A percentile compares a stretch with the other conserved stretches of the same genome.
Evolutionary conservation across 805 yeast genomes (phyloP).

Genomic region (Kuraishia borneana): DNA sequence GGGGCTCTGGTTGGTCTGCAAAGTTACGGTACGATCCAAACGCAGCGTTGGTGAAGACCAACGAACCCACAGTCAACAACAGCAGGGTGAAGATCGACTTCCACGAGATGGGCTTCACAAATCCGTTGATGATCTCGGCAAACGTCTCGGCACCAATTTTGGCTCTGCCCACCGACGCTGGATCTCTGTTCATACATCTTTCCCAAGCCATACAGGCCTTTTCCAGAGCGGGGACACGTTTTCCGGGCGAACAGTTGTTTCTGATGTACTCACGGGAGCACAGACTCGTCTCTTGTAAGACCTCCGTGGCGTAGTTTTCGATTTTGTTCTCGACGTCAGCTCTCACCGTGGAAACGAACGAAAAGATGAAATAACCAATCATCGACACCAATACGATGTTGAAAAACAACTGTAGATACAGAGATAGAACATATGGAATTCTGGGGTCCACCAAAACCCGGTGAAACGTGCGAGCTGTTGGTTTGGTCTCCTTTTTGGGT

Average conservation of each 20-base stretch:
- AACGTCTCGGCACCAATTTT: conserved; percentile 70
- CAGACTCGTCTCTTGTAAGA: conserved; percentile 47
- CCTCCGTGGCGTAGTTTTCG: conserved; percentile 48
- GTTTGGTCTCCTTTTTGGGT: conserved; percentile 2
- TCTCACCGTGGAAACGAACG: conserved; percentile 42
- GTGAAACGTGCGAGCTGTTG: conserved; percentile 3
- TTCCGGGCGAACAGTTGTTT: conserved; percentile 59
- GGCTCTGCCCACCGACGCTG: conserved; percentile 50
- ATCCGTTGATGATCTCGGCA: conserved; percentile 74
- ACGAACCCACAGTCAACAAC: conserved; percentile 36
- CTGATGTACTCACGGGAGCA: conserved; percentile 62
- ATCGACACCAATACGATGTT: conserved; percentile 41
- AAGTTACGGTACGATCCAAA: conserved; percentile 22
- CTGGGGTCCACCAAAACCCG: conserved; percentile 25
- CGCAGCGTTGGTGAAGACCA: conserved; percentile 38
- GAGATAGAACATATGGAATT: conserved; percentile 43
- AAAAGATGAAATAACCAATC: conserved; percentile 37
- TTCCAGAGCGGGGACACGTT: conserved; percentile 68
- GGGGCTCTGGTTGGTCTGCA: background rate
- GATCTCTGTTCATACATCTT: conserved; percentile 74
- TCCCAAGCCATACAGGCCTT: conserved; percentile 63
- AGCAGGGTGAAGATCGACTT: conserved; percentile 46
- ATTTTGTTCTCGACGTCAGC: conserved; percentile 63
- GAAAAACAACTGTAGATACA: conserved; percentile 54
- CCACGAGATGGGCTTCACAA: conserved; percentile 59